A percentile compares a stretch with the other conserved stretches of the same genome.
phyloP scores from a whole-genome alignment of 2,329 filamentous ascomycete genomes.

The Microdochium nivale region DNA sequence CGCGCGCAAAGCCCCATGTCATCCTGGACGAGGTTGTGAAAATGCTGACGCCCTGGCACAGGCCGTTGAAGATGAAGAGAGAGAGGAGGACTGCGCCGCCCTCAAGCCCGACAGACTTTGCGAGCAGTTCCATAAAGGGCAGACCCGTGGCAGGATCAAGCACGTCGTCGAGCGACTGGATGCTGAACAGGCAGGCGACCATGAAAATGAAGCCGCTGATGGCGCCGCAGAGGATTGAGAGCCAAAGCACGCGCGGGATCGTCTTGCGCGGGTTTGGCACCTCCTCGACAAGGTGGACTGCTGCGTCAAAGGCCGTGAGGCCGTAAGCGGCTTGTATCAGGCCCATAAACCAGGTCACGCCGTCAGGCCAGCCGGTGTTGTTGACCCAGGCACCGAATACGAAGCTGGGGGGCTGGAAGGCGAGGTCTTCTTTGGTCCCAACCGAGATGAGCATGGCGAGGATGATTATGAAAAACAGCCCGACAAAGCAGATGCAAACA shows the following conservation, averaged over 20 bases:
- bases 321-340: slow-evolving; percentile 49
- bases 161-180: slow-evolving; percentile 33
- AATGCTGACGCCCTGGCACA: slow-evolving; percentile 43
- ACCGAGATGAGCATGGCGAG: slow-evolving; percentile 43
- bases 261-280: slow-evolving; percentile 42
- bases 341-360: slow-evolving; percentile 49
- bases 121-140: slow-evolving; percentile 40
- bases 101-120: slow-evolving; percentile 26
- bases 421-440: slow-evolving; percentile 30
- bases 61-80: slow-evolving; percentile 46
- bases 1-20: slow-evolving; percentile 46
- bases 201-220: slow-evolving; percentile 41
- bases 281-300: slow-evolving; percentile 51
- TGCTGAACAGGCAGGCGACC: slow-evolving; percentile 41
- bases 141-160: slow-evolving; percentile 26
- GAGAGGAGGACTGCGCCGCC: slow-evolving; percentile 36
- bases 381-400: slow-evolving; percentile 45
- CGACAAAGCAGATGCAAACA: slow-evolving; percentile 42
- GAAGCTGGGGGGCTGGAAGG: slow-evolving; percentile 39
- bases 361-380: slow-evolving; percentile 42
- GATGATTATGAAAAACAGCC: slow-evolving; percentile 41
- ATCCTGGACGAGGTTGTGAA: slow-evolving; percentile 42
- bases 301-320: slow-evolving; percentile 47
- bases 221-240: slow-evolving; percentile 40
- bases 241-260: slow-evolving; percentile 41